These are phyloP conservation scores for Staphylotrichum tortipilum DNA, from an alignment of 495 filamentous ascomycete genomes.

Conservation along the genomic window DNA sequence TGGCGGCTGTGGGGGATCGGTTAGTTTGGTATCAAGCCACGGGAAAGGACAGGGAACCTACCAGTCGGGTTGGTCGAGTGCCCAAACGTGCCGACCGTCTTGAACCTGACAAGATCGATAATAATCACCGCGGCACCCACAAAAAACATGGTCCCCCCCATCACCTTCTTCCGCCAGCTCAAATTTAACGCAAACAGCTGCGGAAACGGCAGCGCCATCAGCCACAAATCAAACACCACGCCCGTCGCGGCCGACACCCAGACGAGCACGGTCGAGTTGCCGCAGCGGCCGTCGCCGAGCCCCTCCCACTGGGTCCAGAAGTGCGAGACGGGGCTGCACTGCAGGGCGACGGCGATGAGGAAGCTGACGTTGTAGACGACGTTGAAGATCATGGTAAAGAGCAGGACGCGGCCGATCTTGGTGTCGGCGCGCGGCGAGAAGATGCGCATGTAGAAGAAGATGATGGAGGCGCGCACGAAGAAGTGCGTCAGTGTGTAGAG, in stretches of 20 bases:
- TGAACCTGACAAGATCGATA: conserved; percentile 24
- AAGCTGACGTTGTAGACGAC: conserved; percentile 32
- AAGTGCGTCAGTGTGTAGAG: conserved; percentile 33
- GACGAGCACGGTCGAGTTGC: conserved; percentile 21
- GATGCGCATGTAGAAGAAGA: conserved; percentile 45
- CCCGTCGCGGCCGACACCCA: conserved; percentile 26
- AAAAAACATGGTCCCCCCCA: conserved; percentile 29
- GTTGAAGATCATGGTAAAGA: conserved; percentile 26
- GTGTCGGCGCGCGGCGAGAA: conserved; percentile 22
- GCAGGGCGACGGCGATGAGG: conserved; percentile 28
- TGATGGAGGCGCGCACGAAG: conserved; percentile 38
- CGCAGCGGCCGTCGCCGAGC: conserved; percentile 18
- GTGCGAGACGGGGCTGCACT: conserved; percentile 34
- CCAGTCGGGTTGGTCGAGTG: conserved; percentile 20
- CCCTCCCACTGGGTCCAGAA: conserved; percentile 28
- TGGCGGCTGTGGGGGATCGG: conserved; percentile 13
- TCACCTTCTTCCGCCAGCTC: conserved; percentile 29
- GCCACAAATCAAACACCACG: conserved; percentile 30
- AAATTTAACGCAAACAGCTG: conserved; percentile 26
- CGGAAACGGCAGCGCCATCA: conserved; percentile 31
- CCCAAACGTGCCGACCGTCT: conserved; percentile 22
- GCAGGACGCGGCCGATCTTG: conserved; percentile 22
- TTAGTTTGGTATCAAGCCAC: not conserved
- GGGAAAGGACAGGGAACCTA: not conserved
- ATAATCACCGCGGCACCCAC: conserved; percentile 29